Evolutionary conservation across 2,329 filamentous ascomycete species (phyloP), one percentile per base, ranked within the genome.

Genomic region (Metarhizium guizhouense): DNA sequence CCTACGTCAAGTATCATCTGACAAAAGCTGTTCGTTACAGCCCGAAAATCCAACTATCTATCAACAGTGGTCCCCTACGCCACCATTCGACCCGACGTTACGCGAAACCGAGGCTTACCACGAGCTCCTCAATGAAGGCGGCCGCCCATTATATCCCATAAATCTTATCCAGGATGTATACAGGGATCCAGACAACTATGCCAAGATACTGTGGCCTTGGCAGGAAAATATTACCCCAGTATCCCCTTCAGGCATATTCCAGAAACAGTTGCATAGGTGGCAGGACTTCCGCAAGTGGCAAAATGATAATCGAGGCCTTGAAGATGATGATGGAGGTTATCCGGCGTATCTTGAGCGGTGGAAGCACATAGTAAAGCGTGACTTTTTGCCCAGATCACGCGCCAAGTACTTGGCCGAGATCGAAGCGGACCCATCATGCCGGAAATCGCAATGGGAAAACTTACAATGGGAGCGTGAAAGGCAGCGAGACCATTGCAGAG

Each of bases 271-370:
- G 45, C 6, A 25, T 16, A 57, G 58, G 47, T 71, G 67, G 69
- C 25, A 54, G 52, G 40, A 57, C 6, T 71, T 71, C 57, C 61
- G 63, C 32, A 59, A 54, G 18, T 68, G 61, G 60, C 66, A 68
- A 62, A 58, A 59, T 52, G 56, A 60, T 13, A 65, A 64, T 40
- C 57, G 63, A 10, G 55, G 45, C 3, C 51, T 53, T 4, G 58
- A 59, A 1, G 57, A 62, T 34, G 16, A 20, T 45, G 11, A 42
- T 6, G 38, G 11, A 42, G 60, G 52, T 18, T 61, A 58, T 38
- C 36, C 43, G 25, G 55, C n/a, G 2, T 52, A 40, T 40, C n/a
- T 47, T 20, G 51, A 59, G 29, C n/a, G n/a, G n/a, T n/a, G n/a
- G n/a, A n/a, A n/a, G n/a, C n/a, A n/a, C n/a, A 6, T 18, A 42